Base-by-base conservation (phyloP, 1,284 basidiomycete species). In the Apiotrichum domesticum region DNA sequence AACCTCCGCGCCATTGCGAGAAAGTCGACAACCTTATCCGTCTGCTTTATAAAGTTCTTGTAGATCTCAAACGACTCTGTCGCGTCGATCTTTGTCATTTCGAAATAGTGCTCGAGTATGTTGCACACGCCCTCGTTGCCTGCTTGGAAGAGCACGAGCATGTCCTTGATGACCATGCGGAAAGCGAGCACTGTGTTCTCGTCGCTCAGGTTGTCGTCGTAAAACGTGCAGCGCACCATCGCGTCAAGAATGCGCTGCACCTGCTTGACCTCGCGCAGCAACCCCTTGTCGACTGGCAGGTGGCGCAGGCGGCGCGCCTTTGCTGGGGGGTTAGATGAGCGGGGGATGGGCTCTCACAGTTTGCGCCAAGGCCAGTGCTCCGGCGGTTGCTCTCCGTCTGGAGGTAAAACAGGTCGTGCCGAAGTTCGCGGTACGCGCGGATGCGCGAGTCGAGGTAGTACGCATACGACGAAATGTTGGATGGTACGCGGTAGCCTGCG, bases 61-160 rank as follows among this genome's bases (percentile, higher is more conserved):
- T 99, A 99, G 61, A 98, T 87, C 35, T 80, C 79, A 37, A 98
- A 83, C 2, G 96, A 88, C 40, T 88, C 85, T 54, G 84, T 80
- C 0, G 95, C 96, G 73, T 98, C 95, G 29, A 86, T 77, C 64
- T 90, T 87, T 3, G 92, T 91, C 96, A 98, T 98, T 72, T 98
- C 95, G 71, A 98, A 98, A 77, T 98, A 99, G 77, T 96, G 89
- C 72, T 98, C 96, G 51, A 96, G 82, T 40, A 98, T 86, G 73
- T 98, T 98, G 78, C 97, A 96, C 49, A 98, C 90, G 56, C 95
- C 95, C 72, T 99, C 95, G 68, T 99, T 99, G 59, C 92, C 88
- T 3, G 91, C 93, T 70, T 96, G 94, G 76, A 98, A 98, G 15
- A 98, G 80, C 55, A 96, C 89, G 49, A 98, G 81, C 6, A 98